These are phyloP conservation scores for Helminthosporium solani DNA, from an alignment of 2,329 filamentous ascomycete species.

Conservation along the genomic window DNA sequence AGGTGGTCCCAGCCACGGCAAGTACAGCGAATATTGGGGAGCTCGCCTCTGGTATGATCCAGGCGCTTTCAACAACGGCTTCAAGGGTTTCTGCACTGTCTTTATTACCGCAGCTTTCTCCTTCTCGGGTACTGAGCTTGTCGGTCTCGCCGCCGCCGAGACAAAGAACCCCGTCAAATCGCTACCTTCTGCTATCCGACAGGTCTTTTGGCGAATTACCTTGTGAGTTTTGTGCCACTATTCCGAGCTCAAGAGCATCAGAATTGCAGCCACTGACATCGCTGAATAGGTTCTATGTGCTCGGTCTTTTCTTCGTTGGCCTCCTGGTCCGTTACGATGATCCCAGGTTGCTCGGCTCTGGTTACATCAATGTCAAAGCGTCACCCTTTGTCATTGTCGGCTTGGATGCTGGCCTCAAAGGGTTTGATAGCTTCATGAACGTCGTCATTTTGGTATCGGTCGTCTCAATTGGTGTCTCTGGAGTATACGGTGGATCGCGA, in stretches of 20 bases:
- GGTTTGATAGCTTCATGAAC: constrained; percentile 67
- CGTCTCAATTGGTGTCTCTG: constrained; percentile 60
- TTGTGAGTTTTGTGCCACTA: constrained; percentile 16
- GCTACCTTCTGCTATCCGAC: constrained; percentile 47
- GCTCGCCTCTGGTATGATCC: constrained; percentile 61
- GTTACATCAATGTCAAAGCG: constrained; percentile 42
- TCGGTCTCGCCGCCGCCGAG: constrained; percentile 65
- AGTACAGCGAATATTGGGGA: constrained; percentile 56
- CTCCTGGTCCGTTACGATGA: constrained; percentile 44
- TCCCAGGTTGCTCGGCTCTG: constrained; percentile 36
- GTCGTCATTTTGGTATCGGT: constrained; percentile 64
- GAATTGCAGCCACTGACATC: constrained; percentile 9
- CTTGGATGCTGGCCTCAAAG: constrained; percentile 59
- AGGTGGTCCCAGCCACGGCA: constrained; percentile 53
- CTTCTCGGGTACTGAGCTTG: constrained; percentile 74
- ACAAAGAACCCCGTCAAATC: constrained; percentile 56
- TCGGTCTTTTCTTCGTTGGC: constrained; percentile 48
- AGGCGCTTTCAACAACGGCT: constrained; percentile 70
- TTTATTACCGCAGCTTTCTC: constrained; percentile 76
- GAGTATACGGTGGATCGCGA: constrained; percentile 59
- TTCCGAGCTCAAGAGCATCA: not conserved
- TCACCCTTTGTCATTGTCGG: constrained; percentile 69
- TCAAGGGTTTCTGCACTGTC: constrained; percentile 76
- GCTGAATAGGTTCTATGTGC: constrained; percentile 45
- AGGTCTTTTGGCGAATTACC: constrained; percentile 52